These are phyloP conservation scores for Leccinum fallax DNA, from an alignment of 1,284 basidiomycete genomes.

Conservation along the genomic window DNA sequence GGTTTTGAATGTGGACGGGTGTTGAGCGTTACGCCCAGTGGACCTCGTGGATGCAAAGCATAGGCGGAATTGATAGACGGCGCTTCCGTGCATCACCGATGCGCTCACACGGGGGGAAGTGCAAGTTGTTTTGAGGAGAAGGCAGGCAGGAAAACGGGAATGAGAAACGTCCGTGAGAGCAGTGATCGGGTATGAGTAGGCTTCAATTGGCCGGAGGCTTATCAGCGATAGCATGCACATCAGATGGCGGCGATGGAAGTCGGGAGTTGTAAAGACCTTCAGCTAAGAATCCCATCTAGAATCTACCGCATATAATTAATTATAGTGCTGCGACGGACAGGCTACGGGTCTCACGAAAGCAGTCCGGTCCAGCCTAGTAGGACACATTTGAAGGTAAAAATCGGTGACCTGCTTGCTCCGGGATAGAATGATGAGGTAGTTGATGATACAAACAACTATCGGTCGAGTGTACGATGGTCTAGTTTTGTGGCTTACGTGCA, in stretches of 20 bases:
- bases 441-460: slow-evolving; percentile 79
- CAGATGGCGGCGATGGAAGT: slow-evolving; percentile 63
- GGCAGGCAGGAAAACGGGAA: slow-evolving; percentile 74
- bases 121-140: slow-evolving; percentile 76
- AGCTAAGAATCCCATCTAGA: slow-evolving; percentile 6
- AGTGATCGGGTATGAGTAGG: slow-evolving; percentile 48
- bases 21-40: slow-evolving; percentile 7
- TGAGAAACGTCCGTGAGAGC: slow-evolving; percentile 73
- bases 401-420: slow-evolving; percentile 84
- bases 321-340: slow-evolving; percentile 84
- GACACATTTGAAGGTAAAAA: slow-evolving; percentile 98
- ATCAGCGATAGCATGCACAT: slow-evolving; percentile 4
- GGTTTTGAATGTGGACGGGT: neutral
- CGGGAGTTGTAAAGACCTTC: neutral
- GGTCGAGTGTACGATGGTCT: slow-evolving; percentile 73
- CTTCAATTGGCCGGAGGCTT: neutral
- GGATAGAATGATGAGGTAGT: slow-evolving; percentile 88
- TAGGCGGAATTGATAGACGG: slow-evolving; percentile 47
- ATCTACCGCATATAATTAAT: neutral
- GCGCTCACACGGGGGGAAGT: slow-evolving; percentile 90
- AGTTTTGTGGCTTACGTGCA: slow-evolving; percentile 84
- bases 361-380: slow-evolving; percentile 71
- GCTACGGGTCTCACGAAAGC: slow-evolving; percentile 83
- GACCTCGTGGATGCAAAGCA: slow-evolving; percentile 54
- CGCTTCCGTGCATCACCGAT: slow-evolving; percentile 92